A percentile compares a stretch with the other conserved stretches of the same genome.
Conservation (phyloP, 108 stramenopile species). For the Epipyxis sp. region DNA sequence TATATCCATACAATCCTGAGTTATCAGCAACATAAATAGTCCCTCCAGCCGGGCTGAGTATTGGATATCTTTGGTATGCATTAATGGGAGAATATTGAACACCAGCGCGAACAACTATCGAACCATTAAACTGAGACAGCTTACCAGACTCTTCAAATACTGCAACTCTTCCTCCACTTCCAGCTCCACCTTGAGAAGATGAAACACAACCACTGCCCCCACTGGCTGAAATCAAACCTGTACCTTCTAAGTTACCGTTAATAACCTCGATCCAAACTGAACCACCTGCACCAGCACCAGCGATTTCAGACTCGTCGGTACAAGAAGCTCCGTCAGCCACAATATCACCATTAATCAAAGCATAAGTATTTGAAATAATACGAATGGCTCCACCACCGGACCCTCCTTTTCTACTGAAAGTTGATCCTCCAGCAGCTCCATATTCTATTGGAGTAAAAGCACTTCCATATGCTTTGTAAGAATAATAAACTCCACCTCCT, state of each 20-base stretch:
- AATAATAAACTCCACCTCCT: slow-evolving; percentile 10
- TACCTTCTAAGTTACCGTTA: slow-evolving; percentile 5
- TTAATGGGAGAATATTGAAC: not conserved
- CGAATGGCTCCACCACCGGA: slow-evolving; percentile 21
- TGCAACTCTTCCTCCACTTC: slow-evolving; percentile 24
- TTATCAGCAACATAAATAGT: too few species aligned
- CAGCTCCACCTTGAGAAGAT: slow-evolving; percentile 13
- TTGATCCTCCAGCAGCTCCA: slow-evolving; percentile 26
- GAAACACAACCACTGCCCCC: slow-evolving; percentile 17
- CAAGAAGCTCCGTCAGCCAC: slow-evolving; percentile 8
- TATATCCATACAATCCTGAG: too few species aligned
- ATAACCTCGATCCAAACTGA: slow-evolving; percentile 7
- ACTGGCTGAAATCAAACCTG: not conserved
- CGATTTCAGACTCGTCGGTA: not conserved
- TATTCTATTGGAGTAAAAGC: not conserved
- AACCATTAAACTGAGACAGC: not conserved
- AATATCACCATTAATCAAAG: not conserved
- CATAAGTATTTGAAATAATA: not conserved
- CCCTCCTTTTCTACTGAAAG: not conserved
- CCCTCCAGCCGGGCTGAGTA: not conserved
- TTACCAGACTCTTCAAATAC: not conserved
- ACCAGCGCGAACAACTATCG: not conserved
- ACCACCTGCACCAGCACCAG: slow-evolving; percentile 27
- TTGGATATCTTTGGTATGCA: not conserved
- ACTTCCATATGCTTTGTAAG: slow-evolving; percentile 6